Conservation (phyloP, 345 rosid species). For the Lenwebbia sp. region DNA sequence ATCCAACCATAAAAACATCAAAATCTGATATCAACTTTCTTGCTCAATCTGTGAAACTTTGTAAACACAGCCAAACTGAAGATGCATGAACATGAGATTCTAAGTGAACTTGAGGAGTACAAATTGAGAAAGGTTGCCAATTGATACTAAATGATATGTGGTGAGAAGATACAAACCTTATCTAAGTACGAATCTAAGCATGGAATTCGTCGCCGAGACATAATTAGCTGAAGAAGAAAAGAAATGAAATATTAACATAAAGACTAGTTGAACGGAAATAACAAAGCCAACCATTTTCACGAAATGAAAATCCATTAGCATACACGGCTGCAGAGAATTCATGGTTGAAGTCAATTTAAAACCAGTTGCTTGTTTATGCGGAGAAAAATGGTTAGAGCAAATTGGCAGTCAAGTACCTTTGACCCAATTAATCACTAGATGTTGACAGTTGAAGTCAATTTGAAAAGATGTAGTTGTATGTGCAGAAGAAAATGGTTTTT, state of each 20-base stretch:
- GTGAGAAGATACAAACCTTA: slow-evolving; percentile 43
- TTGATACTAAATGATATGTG: background rate
- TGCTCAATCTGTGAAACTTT: background rate
- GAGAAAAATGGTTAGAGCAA: background rate
- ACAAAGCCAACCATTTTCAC: background rate
- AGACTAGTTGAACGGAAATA: background rate
- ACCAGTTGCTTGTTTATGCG: background rate
- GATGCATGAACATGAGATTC: background rate
- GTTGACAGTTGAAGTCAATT: background rate
- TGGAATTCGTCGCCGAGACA: slow-evolving; percentile 92
- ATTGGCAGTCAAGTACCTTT: background rate
- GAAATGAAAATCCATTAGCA: background rate
- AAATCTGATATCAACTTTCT: background rate
- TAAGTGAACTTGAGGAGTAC: background rate
- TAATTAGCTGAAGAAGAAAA: slow-evolving; percentile 50
- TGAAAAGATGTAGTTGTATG: background rate
- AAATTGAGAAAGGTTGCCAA: background rate
- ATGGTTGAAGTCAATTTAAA: background rate
- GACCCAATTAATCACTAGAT: background rate
- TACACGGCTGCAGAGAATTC: background rate
- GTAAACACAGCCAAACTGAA: background rate
- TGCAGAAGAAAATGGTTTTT: background rate
- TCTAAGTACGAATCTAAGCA: slow-evolving; percentile 97
- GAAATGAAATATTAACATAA: background rate
- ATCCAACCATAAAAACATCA: background rate